These are phyloP conservation scores for Apiospora kogelbergensis DNA, from an alignment of 2,329 filamentous ascomycete genomes.

Conservation along the genomic window DNA sequence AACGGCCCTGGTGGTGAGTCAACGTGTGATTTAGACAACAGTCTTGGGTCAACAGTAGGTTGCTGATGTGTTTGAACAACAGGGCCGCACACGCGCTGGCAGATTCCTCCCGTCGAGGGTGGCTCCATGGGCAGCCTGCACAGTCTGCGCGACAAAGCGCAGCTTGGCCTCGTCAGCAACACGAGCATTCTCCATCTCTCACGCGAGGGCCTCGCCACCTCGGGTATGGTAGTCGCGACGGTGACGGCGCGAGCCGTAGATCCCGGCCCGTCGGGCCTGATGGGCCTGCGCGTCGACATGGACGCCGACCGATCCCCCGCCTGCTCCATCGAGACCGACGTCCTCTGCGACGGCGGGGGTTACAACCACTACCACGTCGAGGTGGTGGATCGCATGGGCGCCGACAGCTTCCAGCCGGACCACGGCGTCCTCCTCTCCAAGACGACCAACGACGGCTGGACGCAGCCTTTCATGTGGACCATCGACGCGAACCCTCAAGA, in stretches of 20 bases:
- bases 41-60: no score
- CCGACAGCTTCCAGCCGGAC: conserved; percentile 52
- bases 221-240: conserved; percentile 44
- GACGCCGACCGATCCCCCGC: conserved; percentile 43
- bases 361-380: conserved; percentile 54
- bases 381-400: conserved; percentile 53
- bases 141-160: conserved; percentile 52
- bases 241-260: conserved; percentile 48
- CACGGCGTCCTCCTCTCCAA: conserved; percentile 55
- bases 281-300: conserved; percentile 48
- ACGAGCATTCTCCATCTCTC: conserved; percentile 45
- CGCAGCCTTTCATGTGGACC: conserved; percentile 52
- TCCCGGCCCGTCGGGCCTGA: conserved; percentile 36
- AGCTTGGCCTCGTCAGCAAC: conserved; percentile 47
- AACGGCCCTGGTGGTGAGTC: conserved; percentile 43
- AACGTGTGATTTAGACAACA: accelerated
- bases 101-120: conserved; percentile 49
- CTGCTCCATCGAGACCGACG: conserved; percentile 41
- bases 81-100: conserved; percentile 52
- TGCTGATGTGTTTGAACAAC: neutral
- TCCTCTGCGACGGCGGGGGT: conserved; percentile 50
- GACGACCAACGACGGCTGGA: conserved; percentile 43
- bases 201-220: conserved; percentile 39
- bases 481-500: conserved; percentile 56
- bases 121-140: conserved; percentile 51